Conservation (phyloP, 2,329 filamentous ascomycete genomes). For the Epichloe sylvatica region DNA sequence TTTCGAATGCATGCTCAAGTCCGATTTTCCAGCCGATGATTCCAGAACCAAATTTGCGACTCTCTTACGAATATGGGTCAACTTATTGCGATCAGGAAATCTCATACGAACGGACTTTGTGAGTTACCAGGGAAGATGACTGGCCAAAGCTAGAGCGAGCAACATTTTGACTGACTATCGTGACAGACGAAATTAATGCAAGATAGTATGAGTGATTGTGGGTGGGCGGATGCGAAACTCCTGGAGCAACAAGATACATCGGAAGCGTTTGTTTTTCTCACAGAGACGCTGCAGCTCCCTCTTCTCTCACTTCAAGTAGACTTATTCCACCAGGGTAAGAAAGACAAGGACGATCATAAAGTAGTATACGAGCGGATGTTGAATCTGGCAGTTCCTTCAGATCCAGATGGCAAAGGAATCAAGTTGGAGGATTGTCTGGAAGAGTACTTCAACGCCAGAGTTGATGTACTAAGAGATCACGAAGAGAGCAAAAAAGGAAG, state of each 20-base stretch:
- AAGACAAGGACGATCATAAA: conserved; percentile 80
- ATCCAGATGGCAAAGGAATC: conserved; percentile 54
- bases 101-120: conserved; percentile 78
- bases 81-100: conserved; percentile 72
- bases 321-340: conserved; percentile 80
- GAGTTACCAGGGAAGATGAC: conserved; percentile 14
- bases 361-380: conserved; percentile 83
- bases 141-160: neutral
- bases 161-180: conserved; percentile 7
- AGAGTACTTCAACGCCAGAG: conserved; percentile 85
- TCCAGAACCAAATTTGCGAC: conserved; percentile 58
- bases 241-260: conserved; percentile 88
- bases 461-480: conserved; percentile 71
- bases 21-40: conserved; percentile 55
- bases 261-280: conserved; percentile 91
- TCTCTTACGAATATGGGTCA: conserved; percentile 79
- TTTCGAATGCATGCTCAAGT: conserved; percentile 85
- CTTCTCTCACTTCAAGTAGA: conserved; percentile 86
- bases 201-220: conserved; percentile 67
- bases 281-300: conserved; percentile 74
- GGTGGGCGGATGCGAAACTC: conserved; percentile 68
- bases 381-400: conserved; percentile 76
- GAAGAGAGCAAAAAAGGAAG: conserved; percentile 36
- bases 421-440: conserved; percentile 85
- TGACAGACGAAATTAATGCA: conserved; percentile 67